These are phyloP conservation scores for Penicillium simplicissimum DNA, from an alignment of 495 filamentous ascomycete species.

Conservation along the genomic window DNA sequence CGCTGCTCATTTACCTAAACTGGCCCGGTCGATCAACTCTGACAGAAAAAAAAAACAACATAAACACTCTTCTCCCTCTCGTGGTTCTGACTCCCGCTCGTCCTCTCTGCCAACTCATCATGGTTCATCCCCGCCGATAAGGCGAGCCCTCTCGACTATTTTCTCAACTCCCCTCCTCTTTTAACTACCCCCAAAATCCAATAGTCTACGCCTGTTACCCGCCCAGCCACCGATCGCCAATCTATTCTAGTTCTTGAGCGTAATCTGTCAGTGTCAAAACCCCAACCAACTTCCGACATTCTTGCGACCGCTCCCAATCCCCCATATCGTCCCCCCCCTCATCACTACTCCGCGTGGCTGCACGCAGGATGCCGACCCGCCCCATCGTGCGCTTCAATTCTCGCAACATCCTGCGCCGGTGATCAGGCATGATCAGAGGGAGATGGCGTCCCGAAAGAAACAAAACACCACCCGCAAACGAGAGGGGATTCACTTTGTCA, in stretches of 20 bases:
- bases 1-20: background rate
- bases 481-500: slow-evolving; percentile 43
- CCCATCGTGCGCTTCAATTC: background rate
- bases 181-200: background rate
- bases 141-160: background rate
- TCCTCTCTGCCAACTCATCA: background rate
- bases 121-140: background rate
- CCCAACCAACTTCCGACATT: background rate
- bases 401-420: slow-evolving; percentile 9
- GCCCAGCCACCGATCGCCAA: background rate
- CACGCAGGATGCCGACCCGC: slow-evolving; percentile 15
- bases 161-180: background rate
- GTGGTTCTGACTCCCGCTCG: background rate
- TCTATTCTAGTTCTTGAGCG: background rate
- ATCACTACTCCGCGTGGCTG: background rate
- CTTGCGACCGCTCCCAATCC: background rate
- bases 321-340: background rate
- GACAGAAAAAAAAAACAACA: background rate
- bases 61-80: background rate
- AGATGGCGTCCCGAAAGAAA: slow-evolving; percentile 35
- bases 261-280: background rate
- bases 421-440: slow-evolving; percentile 10
- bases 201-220: background rate
- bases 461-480: slow-evolving; percentile 20
- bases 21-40: background rate